These are phyloP conservation scores for Penicillium paradoxum DNA, from an alignment of 495 filamentous ascomycete genomes.

Conservation along the genomic window DNA sequence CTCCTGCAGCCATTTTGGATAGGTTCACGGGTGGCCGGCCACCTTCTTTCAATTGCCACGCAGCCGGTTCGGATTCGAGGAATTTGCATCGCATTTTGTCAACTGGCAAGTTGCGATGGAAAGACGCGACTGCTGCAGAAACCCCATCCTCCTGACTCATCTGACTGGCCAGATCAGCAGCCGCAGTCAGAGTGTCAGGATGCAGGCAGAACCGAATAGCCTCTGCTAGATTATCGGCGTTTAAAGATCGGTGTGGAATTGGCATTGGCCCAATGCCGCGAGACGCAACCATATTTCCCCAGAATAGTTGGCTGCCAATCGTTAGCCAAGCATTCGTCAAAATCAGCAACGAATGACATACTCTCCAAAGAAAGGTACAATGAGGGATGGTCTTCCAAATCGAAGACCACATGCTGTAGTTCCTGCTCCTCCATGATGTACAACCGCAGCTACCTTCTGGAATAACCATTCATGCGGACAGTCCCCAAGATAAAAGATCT, in stretches of 20 bases:
- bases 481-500: constrained; percentile 51
- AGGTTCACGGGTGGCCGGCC: neutral
- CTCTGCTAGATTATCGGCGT: constrained; percentile 42
- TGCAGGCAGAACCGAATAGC: constrained; percentile 64
- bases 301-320: constrained; percentile 56
- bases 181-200: constrained; percentile 50
- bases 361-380: constrained; percentile 62
- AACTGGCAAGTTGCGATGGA: constrained; percentile 58
- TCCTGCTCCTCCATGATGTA: constrained; percentile 59
- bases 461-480: constrained; percentile 61
- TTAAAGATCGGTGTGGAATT: constrained; percentile 55
- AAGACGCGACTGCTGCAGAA: constrained; percentile 61
- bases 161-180: constrained; percentile 51
- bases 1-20: constrained; percentile 3
- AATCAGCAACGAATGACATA: constrained; percentile 6
- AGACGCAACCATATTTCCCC: constrained; percentile 61
- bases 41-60: constrained; percentile 54
- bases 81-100: constrained; percentile 65
- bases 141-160: constrained; percentile 70
- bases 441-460: constrained; percentile 51
- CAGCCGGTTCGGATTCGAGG: constrained; percentile 57
- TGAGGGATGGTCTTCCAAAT: constrained; percentile 48
- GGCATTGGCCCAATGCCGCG: constrained; percentile 60
- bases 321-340: neutral
- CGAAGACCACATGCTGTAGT: constrained; percentile 55